Evolutionary conservation across 495 filamentous ascomycete genomes (phyloP).

Genomic region (Hyaloscypha bicolor): DNA sequence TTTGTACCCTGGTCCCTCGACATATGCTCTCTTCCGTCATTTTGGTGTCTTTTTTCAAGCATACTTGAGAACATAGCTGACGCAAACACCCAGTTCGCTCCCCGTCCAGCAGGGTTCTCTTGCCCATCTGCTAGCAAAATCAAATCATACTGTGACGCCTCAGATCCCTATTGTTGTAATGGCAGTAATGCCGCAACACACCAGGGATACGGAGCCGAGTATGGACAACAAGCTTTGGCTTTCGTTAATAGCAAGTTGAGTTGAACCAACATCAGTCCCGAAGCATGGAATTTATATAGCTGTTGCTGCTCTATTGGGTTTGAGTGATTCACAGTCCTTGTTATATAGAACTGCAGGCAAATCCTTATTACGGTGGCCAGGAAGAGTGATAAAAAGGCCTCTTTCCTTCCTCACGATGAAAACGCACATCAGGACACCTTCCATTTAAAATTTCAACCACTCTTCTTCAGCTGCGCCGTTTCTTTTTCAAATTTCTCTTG

Average conservation of each 20-base stretch:
- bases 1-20: no score
- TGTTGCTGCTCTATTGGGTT: no score
- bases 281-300: no score
- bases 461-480: not conserved
- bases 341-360: no score
- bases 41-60: not conserved
- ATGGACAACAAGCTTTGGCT: conserved; percentile 55
- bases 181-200: conserved; percentile 59
- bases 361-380: no score
- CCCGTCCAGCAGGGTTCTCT: conserved; percentile 55
- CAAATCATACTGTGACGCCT: conserved; percentile 62
- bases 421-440: no score
- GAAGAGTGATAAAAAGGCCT: not conserved
- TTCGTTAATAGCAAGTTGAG: conserved; percentile 55
- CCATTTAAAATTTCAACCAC: no score
- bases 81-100: conserved; percentile 46
- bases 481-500: not conserved
- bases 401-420: not conserved
- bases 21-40: no score
- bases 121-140: conserved; percentile 58
- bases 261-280: not conserved
- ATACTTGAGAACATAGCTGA: not conserved
- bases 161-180: conserved; percentile 68
- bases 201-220: conserved; percentile 61
- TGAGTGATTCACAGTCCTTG: no score